phyloP scores from a whole-genome alignment of 352 stramenopile genomes.

The Globisporangium orthogonon region DNA sequence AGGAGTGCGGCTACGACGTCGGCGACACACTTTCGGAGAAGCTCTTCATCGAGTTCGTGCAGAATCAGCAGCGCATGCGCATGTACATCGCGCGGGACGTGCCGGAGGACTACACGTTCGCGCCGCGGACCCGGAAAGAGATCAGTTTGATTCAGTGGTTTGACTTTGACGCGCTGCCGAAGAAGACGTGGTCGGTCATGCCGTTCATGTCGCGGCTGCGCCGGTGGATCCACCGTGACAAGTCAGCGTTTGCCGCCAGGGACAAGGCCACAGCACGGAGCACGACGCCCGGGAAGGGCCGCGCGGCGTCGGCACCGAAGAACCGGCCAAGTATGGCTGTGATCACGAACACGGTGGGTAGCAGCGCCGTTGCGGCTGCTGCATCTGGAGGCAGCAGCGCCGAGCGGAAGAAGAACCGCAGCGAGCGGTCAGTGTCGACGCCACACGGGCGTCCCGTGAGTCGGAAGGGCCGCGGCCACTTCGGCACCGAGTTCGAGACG shows the following conservation, averaged over 20 bases:
- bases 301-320: constrained; percentile 66
- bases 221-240: constrained; percentile 86
- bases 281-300: constrained; percentile 33
- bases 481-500: constrained; percentile 78
- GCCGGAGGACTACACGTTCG: constrained; percentile 89
- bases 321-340: constrained; percentile 47
- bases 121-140: constrained; percentile 93
- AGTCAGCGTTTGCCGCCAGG: constrained; percentile 26
- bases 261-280: constrained; percentile 30
- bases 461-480: constrained; percentile 58
- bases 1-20: constrained; percentile 91
- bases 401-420: constrained; percentile 29
- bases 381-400: neutral
- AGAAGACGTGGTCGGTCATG: constrained; percentile 92
- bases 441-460: constrained; percentile 43
- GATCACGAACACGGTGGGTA: constrained; percentile 22
- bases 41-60: constrained; percentile 81
- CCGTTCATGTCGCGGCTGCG: constrained; percentile 89
- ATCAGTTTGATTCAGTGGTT: constrained; percentile 92
- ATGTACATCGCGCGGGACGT: constrained; percentile 91
- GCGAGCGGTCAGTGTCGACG: constrained; percentile 66
- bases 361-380: neutral
- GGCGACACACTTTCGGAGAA: constrained; percentile 67
- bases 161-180: constrained; percentile 83
- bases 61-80: constrained; percentile 86